Evolutionary conservation across 345 rosid genomes (phyloP), one percentile per base, ranked within the genome.

Genomic region (Eucalyptus tenuipes): DNA sequence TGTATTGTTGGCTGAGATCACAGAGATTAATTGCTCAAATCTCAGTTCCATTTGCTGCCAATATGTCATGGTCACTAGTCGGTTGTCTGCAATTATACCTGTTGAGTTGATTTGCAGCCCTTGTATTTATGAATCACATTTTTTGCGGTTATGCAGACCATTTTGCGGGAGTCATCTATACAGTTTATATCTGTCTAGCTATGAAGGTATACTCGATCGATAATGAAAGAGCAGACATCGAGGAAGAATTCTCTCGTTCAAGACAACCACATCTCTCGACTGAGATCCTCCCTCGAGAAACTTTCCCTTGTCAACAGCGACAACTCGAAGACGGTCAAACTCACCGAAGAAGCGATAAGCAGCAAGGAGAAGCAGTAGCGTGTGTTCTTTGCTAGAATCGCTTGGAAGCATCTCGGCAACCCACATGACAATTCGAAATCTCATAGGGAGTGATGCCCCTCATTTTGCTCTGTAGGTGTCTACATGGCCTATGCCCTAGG

Each of bases 241-340:
- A 91, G 91, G 89, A 93, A 90, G 87, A 40, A 29, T 86, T 93
- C 86, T 90, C 81, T 92, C 49, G 88, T 64, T 48, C 95, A 81
- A 87, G 97, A 96, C 89, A 87, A 91, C 88, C 96, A 94, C 88
- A 91, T 97, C 89, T 93, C 96, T n/a, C 93, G 92, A 87, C 94
- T 97, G 89, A 97, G 92, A 91, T 95, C 96, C n/a, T 91, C 95
- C 55, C 89, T 97, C 10, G 93, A 92, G 81, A 94, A 95, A 89
- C 96, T 98, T 86, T 94, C 97, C 55, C 89, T 97, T n/a, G 88
- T 95, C 92, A 97, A 97, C 87, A 91, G 91, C 22, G 97, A 97
- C 89, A 96, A 92, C 91, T 85, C 94, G 20, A 94, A 93, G 86
- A 98, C 94, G 92, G 97, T 95, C 15, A 92, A 94, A 91, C 91